Base-by-base conservation (phyloP, 2,329 filamentous ascomycete genomes). In the Penicillium italicum region DNA sequence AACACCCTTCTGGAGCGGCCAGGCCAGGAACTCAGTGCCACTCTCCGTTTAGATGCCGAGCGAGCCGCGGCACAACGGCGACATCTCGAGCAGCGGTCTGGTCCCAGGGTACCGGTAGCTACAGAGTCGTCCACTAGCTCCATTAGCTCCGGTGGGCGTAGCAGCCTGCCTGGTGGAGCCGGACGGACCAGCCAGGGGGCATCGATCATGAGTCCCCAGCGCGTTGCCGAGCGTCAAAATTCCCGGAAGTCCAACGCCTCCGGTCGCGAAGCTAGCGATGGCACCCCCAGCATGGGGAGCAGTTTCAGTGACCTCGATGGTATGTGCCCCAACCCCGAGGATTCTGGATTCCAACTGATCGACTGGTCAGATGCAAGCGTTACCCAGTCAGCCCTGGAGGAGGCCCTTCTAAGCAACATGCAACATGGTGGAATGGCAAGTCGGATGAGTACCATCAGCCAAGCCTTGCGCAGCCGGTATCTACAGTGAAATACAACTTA, bases 281-380 rank as follows among this genome's bases (percentile, higher is more conserved):
- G 80, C 12, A 82, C 80, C 10, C 82, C 82, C 3, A 84, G 82
- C 59, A 85, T 85, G 81, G 85, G 84, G 0, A 86, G 83, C 59
- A 86, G 83, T 53, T 87, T 86, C 63, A 85, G 82, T 61, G 85
- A 87, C 68, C 73, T 87, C 34, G 85, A 87, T 66, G 82, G 83
- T 82, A 71, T 55, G 69, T 57, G 24, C 14, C 14, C 10, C 26
- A 20, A 37, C 2, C 34, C 34, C 20, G 20, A 28, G 16, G 28
- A 51, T 18, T 22, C 34, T 18, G 40, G 20, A 22, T 52, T 18
- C 26, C 7, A 30, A 24, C 42, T 54, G 28, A 46, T 48, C 18
- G 14, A 31, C 9, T 16, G 4, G 37, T n/a, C 20, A 82, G 83
- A 85, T 73, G 79, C 83, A 8, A 85, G 83, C 58, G 81, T 87